Evolutionary conservation across 164 flowering plant species (phyloP).

Genomic region (Kingdonia uniflora): DNA sequence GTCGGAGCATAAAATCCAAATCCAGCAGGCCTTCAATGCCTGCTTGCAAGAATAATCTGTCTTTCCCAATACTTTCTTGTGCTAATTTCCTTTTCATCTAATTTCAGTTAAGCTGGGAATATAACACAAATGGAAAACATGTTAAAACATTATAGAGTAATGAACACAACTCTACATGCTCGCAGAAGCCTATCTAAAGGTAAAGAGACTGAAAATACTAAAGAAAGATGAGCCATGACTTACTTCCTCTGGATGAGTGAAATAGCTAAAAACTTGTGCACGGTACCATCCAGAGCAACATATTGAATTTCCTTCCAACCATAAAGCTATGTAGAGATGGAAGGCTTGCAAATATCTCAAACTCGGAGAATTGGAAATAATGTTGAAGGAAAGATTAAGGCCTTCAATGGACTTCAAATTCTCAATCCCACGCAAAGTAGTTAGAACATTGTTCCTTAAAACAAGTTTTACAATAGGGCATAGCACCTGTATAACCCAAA

Average conservation of each 20-base stretch:
- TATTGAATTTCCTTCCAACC: slow-evolving; percentile 96
- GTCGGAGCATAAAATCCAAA: slow-evolving; percentile 87
- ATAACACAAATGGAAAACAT: slow-evolving; percentile 8
- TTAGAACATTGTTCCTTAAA: slow-evolving; percentile 88
- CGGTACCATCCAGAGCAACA: slow-evolving; percentile 87
- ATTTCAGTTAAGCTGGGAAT: slow-evolving; percentile 40
- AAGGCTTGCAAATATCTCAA: slow-evolving; percentile 59
- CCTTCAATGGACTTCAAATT: slow-evolving; percentile 81
- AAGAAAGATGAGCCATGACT: slow-evolving; percentile 15
- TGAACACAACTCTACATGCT: neutral
- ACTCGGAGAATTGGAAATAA: slow-evolving; percentile 75
- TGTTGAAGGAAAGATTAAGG: slow-evolving; percentile 90
- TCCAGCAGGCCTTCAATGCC: slow-evolving; percentile 70
- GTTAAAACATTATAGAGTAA: neutral
- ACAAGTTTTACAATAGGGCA: slow-evolving; percentile 71
- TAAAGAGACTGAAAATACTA: too few relatives aligned
- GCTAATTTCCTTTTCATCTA: slow-evolving; percentile 67
- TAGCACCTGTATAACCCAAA: slow-evolving; percentile 61
- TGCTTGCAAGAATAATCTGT: slow-evolving; percentile 64
- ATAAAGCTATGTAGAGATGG: slow-evolving; percentile 45
- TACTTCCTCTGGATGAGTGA: slow-evolving; percentile 52
- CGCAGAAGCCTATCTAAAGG: too few relatives aligned
- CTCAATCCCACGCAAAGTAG: slow-evolving; percentile 79
- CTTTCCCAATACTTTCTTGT: slow-evolving; percentile 72
- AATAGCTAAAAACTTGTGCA: slow-evolving; percentile 62